Conservation (phyloP, 495 filamentous ascomycete genomes). For the Aspergillus panamensis region DNA sequence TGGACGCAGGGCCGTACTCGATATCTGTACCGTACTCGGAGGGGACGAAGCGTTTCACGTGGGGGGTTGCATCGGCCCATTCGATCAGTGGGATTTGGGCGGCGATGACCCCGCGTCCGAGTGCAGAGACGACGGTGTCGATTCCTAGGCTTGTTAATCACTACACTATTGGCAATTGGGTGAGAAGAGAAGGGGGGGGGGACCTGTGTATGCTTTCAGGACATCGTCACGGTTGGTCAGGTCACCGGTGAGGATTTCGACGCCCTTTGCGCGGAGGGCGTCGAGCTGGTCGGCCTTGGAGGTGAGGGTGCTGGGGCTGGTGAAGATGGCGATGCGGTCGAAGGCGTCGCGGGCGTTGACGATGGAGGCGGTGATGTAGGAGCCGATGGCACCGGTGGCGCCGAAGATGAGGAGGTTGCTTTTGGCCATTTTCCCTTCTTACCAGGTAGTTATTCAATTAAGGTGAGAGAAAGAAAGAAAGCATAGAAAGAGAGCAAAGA, state of each 20-base stretch:
- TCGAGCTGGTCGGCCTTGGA: constrained; percentile 36
- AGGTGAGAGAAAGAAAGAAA: background rate
- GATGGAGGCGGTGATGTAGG: constrained; percentile 59
- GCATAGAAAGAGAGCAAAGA: too few species aligned
- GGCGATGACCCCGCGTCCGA: constrained; percentile 57
- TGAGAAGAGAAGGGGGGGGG: background rate
- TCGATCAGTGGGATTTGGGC: constrained; percentile 57
- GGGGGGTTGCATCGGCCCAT: constrained; percentile 51
- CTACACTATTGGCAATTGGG: background rate
- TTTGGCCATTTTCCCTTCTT: constrained; percentile 7
- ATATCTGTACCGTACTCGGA: constrained; percentile 76
- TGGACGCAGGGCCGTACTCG: constrained; percentile 58
- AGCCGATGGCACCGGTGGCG: constrained; percentile 65
- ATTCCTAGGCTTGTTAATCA: constrained; percentile 32
- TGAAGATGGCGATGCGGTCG: constrained; percentile 59
- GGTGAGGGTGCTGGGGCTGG: constrained; percentile 50
- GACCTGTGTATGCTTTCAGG: constrained; percentile 49
- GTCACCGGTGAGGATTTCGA: constrained; percentile 59
- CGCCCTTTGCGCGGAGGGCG: constrained; percentile 44
- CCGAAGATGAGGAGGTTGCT: constrained; percentile 63
- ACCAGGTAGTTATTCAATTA: too few species aligned
- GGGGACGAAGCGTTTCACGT: constrained; percentile 64
- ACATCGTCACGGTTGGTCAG: constrained; percentile 51
- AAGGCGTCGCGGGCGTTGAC: constrained; percentile 51
- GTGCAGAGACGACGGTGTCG: constrained; percentile 63